These are phyloP conservation scores for Epichloe uncinata DNA, from an alignment of 2,329 filamentous ascomycete species.

Conservation along the genomic window DNA sequence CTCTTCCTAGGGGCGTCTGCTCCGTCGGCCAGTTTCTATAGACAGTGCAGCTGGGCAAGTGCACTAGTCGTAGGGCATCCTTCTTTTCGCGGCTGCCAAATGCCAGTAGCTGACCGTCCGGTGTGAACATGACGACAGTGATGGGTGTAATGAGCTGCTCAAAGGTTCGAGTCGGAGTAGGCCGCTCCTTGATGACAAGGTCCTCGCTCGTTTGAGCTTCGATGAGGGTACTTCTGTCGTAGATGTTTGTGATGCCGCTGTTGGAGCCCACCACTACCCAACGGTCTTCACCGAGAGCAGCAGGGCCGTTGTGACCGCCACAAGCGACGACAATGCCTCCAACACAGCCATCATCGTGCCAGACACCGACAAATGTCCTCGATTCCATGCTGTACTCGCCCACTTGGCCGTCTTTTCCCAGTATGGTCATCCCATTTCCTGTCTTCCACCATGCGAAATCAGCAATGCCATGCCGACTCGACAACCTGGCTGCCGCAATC, in stretches of 20 bases:
- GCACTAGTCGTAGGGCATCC: conserved; percentile 75
- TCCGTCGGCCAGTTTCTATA: conserved; percentile 96
- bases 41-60: conserved; percentile 83
- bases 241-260: conserved; percentile 84
- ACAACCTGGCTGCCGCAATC: conserved; percentile 69
- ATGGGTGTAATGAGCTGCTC: conserved; percentile 83
- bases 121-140: conserved; percentile 66
- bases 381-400: conserved; percentile 71
- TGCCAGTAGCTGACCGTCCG: conserved; percentile 78
- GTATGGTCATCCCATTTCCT: conserved; percentile 67
- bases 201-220: conserved; percentile 23
- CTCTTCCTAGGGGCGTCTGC: conserved; percentile 73
- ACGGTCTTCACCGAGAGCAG: conserved; percentile 58
- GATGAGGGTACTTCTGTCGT: conserved; percentile 62
- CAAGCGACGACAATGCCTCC: conserved; percentile 73
- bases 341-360: conserved; percentile 82
- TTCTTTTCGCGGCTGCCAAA: conserved; percentile 81
- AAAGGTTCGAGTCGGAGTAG: conserved; percentile 58
- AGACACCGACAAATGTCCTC: conserved; percentile 61
- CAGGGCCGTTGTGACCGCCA: conserved; percentile 53
- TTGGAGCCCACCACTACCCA: conserved; percentile 84
- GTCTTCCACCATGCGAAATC: conserved; percentile 91
- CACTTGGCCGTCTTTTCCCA: conserved; percentile 77
- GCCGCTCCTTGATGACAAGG: conserved; percentile 47
- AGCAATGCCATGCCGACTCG: conserved; percentile 69